Evolutionary conservation across 768 basidiomycete species (phyloP).

Genomic region (Kwoniella dejecticola): DNA sequence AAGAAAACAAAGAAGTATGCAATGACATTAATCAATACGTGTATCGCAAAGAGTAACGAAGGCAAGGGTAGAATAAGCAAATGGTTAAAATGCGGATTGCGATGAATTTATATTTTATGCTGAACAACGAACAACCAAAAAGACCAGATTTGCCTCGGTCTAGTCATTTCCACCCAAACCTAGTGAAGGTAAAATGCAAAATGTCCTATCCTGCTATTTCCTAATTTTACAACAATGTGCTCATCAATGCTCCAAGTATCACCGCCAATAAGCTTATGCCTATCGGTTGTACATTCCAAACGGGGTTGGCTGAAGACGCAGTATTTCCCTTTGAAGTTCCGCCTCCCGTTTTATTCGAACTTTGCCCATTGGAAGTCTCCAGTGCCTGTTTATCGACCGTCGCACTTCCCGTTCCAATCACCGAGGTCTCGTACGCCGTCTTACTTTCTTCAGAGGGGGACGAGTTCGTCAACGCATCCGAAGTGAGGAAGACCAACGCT

Average conservation of each 20-base stretch:
- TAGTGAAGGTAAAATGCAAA: too few species aligned
- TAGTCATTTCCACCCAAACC: too few species aligned
- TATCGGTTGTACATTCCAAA: too few species aligned
- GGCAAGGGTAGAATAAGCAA: too few species aligned
- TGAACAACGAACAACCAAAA: background rate
- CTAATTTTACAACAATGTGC: too few species aligned
- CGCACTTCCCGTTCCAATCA: slow-evolving; percentile 61
- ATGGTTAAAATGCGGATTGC: background rate
- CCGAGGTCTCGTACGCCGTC: slow-evolving; percentile 64
- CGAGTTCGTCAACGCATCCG: slow-evolving; percentile 55
- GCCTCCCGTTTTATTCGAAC: slow-evolving; percentile 16
- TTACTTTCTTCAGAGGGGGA: slow-evolving; percentile 41
- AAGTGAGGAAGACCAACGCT: slow-evolving; percentile 71
- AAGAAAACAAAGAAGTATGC: background rate
- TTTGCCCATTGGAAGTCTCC: slow-evolving; percentile 68
- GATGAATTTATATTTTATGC: background rate
- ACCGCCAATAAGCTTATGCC: too few species aligned
- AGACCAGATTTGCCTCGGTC: too few species aligned
- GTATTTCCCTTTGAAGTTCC: slow-evolving; percentile 13
- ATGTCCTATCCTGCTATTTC: too few species aligned
- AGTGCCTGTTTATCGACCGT: slow-evolving; percentile 64
- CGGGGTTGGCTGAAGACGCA: background rate
- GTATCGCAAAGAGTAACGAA: too few species aligned
- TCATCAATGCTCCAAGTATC: too few species aligned
- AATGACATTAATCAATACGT: too few species aligned